Evolutionary conservation across 2,329 filamentous ascomycete genomes (phyloP), one percentile per base, ranked within the genome.

Genomic region (Paraphaeosphaeria minitans): DNA sequence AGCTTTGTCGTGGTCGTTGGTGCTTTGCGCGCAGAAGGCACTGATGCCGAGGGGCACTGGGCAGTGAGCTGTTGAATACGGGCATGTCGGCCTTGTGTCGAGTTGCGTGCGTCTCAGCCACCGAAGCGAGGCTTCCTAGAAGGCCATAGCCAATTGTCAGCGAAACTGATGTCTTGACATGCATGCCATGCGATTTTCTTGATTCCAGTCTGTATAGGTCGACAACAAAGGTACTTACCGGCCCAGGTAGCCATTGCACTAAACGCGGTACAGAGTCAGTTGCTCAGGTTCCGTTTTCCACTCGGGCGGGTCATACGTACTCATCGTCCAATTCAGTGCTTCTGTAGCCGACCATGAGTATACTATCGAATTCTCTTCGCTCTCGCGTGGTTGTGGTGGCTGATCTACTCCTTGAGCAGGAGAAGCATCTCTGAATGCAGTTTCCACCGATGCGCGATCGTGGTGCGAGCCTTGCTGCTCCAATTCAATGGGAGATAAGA

Each of bases 321-420:
- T 75, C 69, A 72, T 72, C 0, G 66, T 68, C 62, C 67, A 71
- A 24, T 85, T 85, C 58, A 90, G 79, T 24, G 90, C 78, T 55
- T 89, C 85, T 1, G 74, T 77, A 5, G 73, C 71, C 4, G 71
- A 69, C 77, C 77, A 79, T 4, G 60, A 60, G 51, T 66, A 67
- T 43, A 41, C 43, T 31, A 22, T 57, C 4, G 53, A 52, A 29
- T 62, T 56, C 21, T 50, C 35, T 37, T 69, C 69, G 50, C 57
- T 64, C 9, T 68, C 54, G 8, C 50, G 57, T 12, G 61, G 58
- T 21, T 53, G 64, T 14, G 61, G 19, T 9, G 61, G 51, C 19
- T 60, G 31, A 4, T 60, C 27, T 45, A 47, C 3, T 49, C 14
- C 42, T 57, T 55, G 0, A 54, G 57, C 14, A 22, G 55, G 21